Base-by-base conservation (phyloP, 306 rosid genomes). In the Rosa chinensis region DNA sequence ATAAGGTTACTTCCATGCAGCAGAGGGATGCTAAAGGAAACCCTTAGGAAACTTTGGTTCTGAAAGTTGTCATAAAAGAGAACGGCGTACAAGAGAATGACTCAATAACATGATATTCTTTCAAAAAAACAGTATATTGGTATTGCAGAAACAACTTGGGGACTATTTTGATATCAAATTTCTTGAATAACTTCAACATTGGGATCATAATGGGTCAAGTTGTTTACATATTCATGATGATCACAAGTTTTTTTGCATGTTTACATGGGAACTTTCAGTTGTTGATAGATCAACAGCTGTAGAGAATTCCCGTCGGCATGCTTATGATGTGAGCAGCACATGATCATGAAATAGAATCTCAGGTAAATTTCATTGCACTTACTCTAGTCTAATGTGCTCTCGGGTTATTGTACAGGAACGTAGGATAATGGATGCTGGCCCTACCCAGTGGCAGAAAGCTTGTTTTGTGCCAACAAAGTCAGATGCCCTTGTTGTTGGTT, bases 401-500 rank as follows among this genome's bases (percentile, higher is more conserved):
- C 21, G 63, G 78, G 48, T 66, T 63, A 7, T 39, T 74, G 44
- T 70, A 68, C 79, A 91, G 97, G 97, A 92, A 87, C 88, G 84
- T 32, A 92, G 82, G 84, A 79, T 92, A 75, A 76, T 48, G 92
- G 92, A 91, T 32, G 78, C 21, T 9, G 96, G 92, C 63, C 75
- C 77, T 81, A 58, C 61, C 37, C 91, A 90, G 81, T 95, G 99
- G 99, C 92, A 83, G 48, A 92, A 82, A 82, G 92, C 92, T 18
- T 95, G 99, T 82, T 95, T 88, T 82, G 89, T 92, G 85, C 99
- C 99, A 18, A 89, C 93, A 68, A 95, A 91, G 66, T 78, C 99
- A 39, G 99, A 95, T 86, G 91, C 94, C 5, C 85, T 87, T 58
- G 99, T 92, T 73, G 78, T 92, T 78, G 96, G 89, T 70, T 92